Base-by-base conservation (phyloP, 805 yeast genomes). In the Saccharomycopsis fibuligera region DNA sequence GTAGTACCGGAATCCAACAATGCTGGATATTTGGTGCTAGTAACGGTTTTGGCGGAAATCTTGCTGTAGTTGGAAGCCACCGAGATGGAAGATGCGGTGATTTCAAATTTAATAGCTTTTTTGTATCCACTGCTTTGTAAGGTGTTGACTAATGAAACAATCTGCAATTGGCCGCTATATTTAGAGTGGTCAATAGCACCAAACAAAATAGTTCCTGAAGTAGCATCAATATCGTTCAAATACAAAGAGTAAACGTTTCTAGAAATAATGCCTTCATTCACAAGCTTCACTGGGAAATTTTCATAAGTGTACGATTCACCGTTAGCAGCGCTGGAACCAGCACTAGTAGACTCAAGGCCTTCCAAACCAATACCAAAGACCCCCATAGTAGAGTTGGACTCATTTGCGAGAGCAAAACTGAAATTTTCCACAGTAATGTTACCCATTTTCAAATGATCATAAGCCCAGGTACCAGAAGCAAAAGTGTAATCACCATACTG, bases 311-410 rank as follows among this genome's bases (percentile, higher is more conserved):
- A 74, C 16, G 60, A 50, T n/a, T n/a, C n/a, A n/a, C n/a, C n/a
- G 14, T 55, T 23, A 10, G 45, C 24, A 12, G 51, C 8, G 5
- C 12, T 8, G n/a, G 41, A 6, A 5, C 64, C 61, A 6, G 73
- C 59, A 52, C 69, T 68, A 1, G 91, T 83, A 3, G 77, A 69
- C 63, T 89, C 96, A 47, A 85, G 70, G 12, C 79, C 84, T 4
- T 76, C 66, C 44, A 84, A 69, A 9, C 93, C 91, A 54, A 86
- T 77, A 24, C 90, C 89, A 37, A 86, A 64, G 23, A 86, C 91
- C 48, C 95, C 91, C 50, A 74, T 66, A 6, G 78, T 62, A 3
- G 90, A 79, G 53, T 79, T 77, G 1, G 87, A 76, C 31, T 64
- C 62, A 59, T 78, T 78, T 2, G 86, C 95, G 22, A 88, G 78